Conservation (phyloP, 75 land plant genomes). For the Cunninghamia lanceolata region DNA sequence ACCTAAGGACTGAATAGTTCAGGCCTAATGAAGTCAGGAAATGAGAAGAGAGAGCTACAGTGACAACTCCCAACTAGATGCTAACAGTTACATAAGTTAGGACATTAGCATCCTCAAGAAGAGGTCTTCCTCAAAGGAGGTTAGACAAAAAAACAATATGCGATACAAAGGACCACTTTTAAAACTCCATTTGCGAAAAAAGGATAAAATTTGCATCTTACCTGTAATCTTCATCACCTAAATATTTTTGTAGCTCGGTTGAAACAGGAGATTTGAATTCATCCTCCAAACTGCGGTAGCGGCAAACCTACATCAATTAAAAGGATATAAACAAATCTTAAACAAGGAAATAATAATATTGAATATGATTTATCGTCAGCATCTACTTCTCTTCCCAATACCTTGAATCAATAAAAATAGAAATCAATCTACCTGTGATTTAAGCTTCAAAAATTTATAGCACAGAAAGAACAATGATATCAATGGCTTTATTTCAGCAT, state of each 20-base stretch:
- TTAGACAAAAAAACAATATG: no score
- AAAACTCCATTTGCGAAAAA: neutral
- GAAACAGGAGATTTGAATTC: conserved; percentile 56
- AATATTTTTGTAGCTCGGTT: conserved; percentile 62
- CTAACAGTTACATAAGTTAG: no score
- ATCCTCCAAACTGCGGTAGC: conserved; percentile 77
- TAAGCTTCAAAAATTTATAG: neutral
- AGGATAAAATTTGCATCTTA: conserved; percentile 9
- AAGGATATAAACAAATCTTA: neutral
- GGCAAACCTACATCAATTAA: conserved; percentile 48
- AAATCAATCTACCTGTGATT: neutral
- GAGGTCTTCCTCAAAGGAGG: no score
- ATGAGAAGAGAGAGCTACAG: no score
- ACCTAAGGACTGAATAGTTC: no score
- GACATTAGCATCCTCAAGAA: no score
- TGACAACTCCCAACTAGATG: no score
- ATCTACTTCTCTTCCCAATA: neutral
- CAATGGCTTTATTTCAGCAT: neutral
- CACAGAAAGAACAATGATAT: neutral
- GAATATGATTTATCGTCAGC: neutral
- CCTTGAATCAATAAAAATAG: neutral
- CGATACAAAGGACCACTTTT: neutral
- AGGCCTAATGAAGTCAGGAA: no score
- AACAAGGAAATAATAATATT: neutral
- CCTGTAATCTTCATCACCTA: conserved; percentile 86